phyloP scores from a whole-genome alignment of 2,329 filamentous ascomycete species.

The Trichoderma sp. region DNA sequence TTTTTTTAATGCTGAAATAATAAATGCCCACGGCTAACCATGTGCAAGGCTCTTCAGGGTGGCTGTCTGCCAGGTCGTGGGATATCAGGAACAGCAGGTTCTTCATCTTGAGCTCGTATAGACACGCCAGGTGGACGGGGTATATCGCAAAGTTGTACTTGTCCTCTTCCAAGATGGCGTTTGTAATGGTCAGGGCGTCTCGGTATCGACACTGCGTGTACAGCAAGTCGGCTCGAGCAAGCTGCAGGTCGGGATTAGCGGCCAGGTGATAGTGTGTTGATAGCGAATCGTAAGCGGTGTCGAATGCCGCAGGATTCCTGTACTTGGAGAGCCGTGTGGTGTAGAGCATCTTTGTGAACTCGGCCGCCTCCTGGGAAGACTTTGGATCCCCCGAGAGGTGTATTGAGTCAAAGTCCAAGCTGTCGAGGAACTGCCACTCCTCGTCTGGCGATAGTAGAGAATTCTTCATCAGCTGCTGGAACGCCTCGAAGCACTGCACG shows the following conservation, averaged over 20 bases:
- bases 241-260: slow-evolving; percentile 82
- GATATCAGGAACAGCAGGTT: slow-evolving; percentile 89
- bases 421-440: slow-evolving; percentile 85
- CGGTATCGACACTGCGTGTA: slow-evolving; percentile 94
- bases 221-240: slow-evolving; percentile 84
- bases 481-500: slow-evolving; percentile 96
- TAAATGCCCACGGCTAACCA: slow-evolving; percentile 96
- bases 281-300: slow-evolving; percentile 81
- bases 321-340: slow-evolving; percentile 95
- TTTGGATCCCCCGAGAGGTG: slow-evolving; percentile 61
- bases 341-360: slow-evolving; percentile 95
- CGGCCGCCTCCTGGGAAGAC: slow-evolving; percentile 68
- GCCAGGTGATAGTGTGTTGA: slow-evolving; percentile 89
- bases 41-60: slow-evolving; percentile 84
- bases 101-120: slow-evolving; percentile 82
- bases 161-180: slow-evolving; percentile 75
- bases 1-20: slow-evolving; percentile 84
- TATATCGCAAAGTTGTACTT: slow-evolving; percentile 88
- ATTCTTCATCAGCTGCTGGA: slow-evolving; percentile 97
- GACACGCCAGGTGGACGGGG: slow-evolving; percentile 84
- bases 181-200: slow-evolving; percentile 80
- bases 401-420: slow-evolving; percentile 85
- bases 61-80: slow-evolving; percentile 87
- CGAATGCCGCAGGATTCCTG: slow-evolving; percentile 78
- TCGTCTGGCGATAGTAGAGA: slow-evolving; percentile 84